A percentile compares a stretch with the other conserved stretches of the same genome.
phyloP scores from a whole-genome alignment of 768 basidiomycete species.

The Leccinum disarticulatum region DNA sequence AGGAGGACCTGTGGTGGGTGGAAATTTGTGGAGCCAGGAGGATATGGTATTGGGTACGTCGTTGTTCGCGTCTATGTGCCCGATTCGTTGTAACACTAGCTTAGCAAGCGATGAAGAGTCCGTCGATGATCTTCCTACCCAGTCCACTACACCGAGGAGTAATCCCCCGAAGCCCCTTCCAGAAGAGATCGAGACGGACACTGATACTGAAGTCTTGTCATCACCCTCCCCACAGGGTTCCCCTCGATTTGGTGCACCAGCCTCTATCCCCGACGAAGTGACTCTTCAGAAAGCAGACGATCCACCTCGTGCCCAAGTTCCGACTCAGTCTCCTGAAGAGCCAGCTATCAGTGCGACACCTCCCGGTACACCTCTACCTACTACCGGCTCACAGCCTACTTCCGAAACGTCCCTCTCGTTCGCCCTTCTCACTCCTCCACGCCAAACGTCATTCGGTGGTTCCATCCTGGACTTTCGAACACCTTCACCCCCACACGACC shows the following conservation, averaged over 20 bases:
- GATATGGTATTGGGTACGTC: slow-evolving; percentile 22
- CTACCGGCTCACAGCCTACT: background rate
- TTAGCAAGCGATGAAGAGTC: slow-evolving; percentile 43
- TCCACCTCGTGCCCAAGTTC: slow-evolving; percentile 15
- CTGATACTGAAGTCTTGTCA: slow-evolving; percentile 30
- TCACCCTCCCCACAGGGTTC: slow-evolving; percentile 24
- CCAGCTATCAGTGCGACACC: slow-evolving; percentile 23
- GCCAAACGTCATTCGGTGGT: slow-evolving; percentile 38
- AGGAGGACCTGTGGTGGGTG: slow-evolving; percentile 21
- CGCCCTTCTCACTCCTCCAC: slow-evolving; percentile 48
- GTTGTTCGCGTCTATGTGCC: background rate
- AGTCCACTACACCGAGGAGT: slow-evolving; percentile 30
- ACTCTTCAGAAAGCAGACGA: slow-evolving; percentile 19
- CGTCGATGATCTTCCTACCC: slow-evolving; percentile 15
- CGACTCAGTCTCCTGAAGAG: slow-evolving; percentile 1
- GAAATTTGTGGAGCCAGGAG: slow-evolving; percentile 16
- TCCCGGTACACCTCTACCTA: slow-evolving; percentile 25
- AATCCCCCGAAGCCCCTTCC: slow-evolving; percentile 13
- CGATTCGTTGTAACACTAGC: slow-evolving; percentile 2
- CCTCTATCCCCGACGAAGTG: slow-evolving; percentile 11
- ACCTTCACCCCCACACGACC: slow-evolving; percentile 59
- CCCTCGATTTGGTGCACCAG: slow-evolving; percentile 11
- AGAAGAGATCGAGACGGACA: slow-evolving; percentile 22
- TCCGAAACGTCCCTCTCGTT: slow-evolving; percentile 19
- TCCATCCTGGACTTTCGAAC: slow-evolving; percentile 55